These are phyloP conservation scores for Xerocomus brunneocitrinus DNA, from an alignment of 768 basidiomycete species.

Conservation along the genomic window DNA sequence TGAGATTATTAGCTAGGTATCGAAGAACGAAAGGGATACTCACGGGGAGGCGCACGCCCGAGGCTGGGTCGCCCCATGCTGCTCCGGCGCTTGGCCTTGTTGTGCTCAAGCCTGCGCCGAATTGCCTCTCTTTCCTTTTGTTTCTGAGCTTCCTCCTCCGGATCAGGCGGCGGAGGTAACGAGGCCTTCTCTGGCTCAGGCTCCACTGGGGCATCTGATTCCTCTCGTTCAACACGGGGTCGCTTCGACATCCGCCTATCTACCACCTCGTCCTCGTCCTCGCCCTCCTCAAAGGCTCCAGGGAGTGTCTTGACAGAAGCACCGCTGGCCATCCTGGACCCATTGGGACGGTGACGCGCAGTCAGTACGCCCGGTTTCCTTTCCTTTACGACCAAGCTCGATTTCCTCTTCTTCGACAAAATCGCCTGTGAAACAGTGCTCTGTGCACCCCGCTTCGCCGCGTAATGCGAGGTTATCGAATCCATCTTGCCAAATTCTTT, in stretches of 20 bases:
- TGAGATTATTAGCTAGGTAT: conserved; percentile 8
- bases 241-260: conserved; percentile 44
- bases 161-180: conserved; percentile 22
- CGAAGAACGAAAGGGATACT: conserved; percentile 16
- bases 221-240: conserved; percentile 35
- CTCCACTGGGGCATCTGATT: conserved; percentile 20
- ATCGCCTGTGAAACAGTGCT: conserved; percentile 18
- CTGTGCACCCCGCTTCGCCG: conserved; percentile 35
- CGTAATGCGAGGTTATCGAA: conserved; percentile 56
- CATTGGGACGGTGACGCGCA: conserved; percentile 21
- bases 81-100: conserved; percentile 65
- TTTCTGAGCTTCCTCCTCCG: conserved; percentile 30
- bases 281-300: conserved; percentile 54
- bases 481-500: conserved; percentile 74
- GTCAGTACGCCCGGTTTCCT: conserved; percentile 15
- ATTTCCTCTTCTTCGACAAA: conserved; percentile 41
- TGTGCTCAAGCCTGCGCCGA: conserved; percentile 59
- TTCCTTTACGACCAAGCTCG: conserved; percentile 43
- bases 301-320: conserved; percentile 38
- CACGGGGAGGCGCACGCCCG: conserved; percentile 39
- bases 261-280: conserved; percentile 37
- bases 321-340: conserved; percentile 23
- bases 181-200: conserved; percentile 33
- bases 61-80: conserved; percentile 50
- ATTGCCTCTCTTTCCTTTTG: conserved; percentile 54